Percentiles rank a stretch among this genome's conserved stretches.
These are phyloP conservation scores for Ophiocordyceps camponoti-floridani DNA, from an alignment of 2,329 filamentous ascomycete species.

Conservation along the genomic window DNA sequence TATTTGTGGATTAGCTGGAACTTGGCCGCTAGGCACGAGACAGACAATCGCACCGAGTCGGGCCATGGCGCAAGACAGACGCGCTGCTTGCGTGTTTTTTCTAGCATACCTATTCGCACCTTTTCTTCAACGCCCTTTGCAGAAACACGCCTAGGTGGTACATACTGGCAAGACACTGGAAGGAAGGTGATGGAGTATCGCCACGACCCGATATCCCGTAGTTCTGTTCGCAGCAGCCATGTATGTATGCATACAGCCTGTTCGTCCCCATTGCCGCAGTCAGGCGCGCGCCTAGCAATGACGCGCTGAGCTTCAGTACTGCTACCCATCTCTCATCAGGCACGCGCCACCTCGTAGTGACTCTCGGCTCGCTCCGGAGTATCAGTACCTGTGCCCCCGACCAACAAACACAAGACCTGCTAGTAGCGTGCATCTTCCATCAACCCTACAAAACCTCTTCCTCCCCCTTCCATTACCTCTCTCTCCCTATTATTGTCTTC, in stretches of 20 bases:
- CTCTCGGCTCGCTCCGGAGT: too few species aligned
- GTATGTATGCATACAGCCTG: background rate
- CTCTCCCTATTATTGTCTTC: background rate
- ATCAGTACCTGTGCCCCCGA: background rate
- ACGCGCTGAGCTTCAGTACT: background rate
- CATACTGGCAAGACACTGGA: too few species aligned
- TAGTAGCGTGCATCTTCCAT: background rate
- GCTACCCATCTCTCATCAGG: background rate
- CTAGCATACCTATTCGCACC: too few species aligned
- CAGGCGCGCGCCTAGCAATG: background rate
- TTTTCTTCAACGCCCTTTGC: too few species aligned
- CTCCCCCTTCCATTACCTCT: background rate
- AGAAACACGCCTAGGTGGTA: too few species aligned
- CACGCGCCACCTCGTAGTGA: too few species aligned
- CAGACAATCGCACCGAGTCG: too few species aligned
- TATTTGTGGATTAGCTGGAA: background rate
- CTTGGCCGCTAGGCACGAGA: too few species aligned
- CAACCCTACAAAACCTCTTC: background rate
- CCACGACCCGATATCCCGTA: background rate
- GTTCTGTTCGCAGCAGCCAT: background rate
- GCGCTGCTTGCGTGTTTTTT: background rate
- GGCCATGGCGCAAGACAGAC: background rate
- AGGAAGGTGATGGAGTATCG: background rate
- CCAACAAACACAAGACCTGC: background rate
- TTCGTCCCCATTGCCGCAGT: background rate